Base-by-base conservation (phyloP, 768 basidiomycete genomes). In the Hygrophoropsis aurantiaca region DNA sequence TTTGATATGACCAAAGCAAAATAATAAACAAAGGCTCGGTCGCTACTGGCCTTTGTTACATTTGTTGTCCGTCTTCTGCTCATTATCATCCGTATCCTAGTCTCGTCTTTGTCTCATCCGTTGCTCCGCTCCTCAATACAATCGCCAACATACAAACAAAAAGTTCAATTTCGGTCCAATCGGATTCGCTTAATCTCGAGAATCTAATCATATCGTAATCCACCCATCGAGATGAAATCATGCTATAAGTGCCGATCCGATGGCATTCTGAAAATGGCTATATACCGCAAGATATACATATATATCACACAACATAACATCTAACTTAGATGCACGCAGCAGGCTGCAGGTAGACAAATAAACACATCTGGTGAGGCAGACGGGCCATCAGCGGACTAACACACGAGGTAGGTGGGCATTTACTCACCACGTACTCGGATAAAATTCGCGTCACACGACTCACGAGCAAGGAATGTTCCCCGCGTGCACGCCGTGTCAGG, bases 121-220 rank as follows among this genome's bases (percentile, higher is more conserved):
- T 52, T 20, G 18, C 40, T 5, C 40, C 11, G 21, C 25, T 30
- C 34, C 42, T 6, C 47, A 47, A 36, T 47, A 43, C 18, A 38
- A 44, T 42, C 24, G 36, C 2, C 18, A 40, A 3, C 33, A 4
- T 5, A 38, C 25, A 10, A 33, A 44, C 36, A 10, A 18, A 36
- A 44, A 45, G 43, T 13, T 47, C 36, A 48, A 52, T 49, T 42
- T 42, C 53, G 41, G 50, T 37, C 30, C 23, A 25, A 34, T 42
- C 40, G 21, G 15, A 32, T 15, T 50, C 46, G 55, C 50, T 43
- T 44, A 32, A 27, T 21, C 11, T 33, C 50, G 44, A 53, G 40
- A 25, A 60, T 64, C 62, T 64, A 60, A 64, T 64, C 62, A 65
- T 60, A 63, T 63, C 62, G 25, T 20, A 38, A 40, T 53, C 47